Evolutionary conservation across 1,284 basidiomycete species (phyloP).

Genomic region (Serendipita sp.): DNA sequence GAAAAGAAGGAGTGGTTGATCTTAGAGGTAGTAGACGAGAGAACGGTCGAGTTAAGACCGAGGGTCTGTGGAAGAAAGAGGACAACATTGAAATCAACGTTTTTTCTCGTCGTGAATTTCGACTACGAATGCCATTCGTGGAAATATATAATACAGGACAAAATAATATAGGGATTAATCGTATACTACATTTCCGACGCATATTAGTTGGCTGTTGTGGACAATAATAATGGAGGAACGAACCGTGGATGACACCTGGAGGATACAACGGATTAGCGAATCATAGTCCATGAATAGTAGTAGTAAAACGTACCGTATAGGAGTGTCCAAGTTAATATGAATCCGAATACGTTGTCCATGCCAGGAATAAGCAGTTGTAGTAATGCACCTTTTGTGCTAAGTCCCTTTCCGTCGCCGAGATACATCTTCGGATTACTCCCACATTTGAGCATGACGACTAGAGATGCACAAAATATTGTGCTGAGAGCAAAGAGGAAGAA

Average conservation of each 20-base stretch:
- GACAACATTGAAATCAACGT: constrained; percentile 10
- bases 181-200: background rate
- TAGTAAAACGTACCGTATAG: constrained; percentile 57
- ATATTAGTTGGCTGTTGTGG: background rate
- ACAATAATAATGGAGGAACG: background rate
- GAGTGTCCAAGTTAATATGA: constrained; percentile 72
- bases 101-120: background rate
- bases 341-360: constrained; percentile 75
- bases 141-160: background rate
- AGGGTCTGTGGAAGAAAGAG: constrained; percentile 13
- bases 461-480: constrained; percentile 48
- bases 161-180: background rate
- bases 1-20: background rate
- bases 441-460: constrained; percentile 58
- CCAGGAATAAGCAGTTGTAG: constrained; percentile 62
- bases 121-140: background rate
- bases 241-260: constrained; percentile 13
- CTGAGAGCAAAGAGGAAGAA: constrained; percentile 64
- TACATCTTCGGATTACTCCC: constrained; percentile 43
- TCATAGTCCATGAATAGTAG: background rate
- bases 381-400: constrained; percentile 26
- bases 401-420: constrained; percentile 30
- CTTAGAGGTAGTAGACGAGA: constrained; percentile 5
- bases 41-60: constrained; percentile 11
- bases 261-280: constrained; percentile 8